These are phyloP conservation scores for Saksenaea vasiformis DNA, from an alignment of 371 early-diverging fungal species.

Conservation along the genomic window DNA sequence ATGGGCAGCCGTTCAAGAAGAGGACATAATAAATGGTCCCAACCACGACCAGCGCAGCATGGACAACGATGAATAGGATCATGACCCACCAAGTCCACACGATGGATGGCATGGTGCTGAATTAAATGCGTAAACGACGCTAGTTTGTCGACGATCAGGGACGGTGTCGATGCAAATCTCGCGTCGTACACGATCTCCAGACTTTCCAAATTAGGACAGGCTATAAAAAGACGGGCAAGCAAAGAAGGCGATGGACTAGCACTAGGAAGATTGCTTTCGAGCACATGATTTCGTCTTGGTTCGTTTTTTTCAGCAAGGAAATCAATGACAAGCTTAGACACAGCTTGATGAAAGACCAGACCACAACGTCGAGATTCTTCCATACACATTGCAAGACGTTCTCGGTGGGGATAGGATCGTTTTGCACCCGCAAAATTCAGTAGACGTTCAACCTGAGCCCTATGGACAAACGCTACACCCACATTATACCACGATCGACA, in stretches of 20 bases:
- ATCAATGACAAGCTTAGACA: constrained; percentile 1
- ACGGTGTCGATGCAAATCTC: constrained; percentile 7
- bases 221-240: constrained; percentile 7
- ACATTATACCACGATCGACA: constrained; percentile 27
- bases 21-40: constrained; percentile 22
- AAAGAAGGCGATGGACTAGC: constrained; percentile 8
- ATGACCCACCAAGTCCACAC: constrained; percentile 16
- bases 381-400: neutral
- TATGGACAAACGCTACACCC: constrained; percentile 3
- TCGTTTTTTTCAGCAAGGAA: neutral
- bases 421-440: neutral
- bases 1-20: constrained; percentile 9
- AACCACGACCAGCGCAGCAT: constrained; percentile 28
- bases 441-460: neutral
- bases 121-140: neutral
- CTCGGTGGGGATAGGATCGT: neutral
- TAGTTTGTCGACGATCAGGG: neutral
- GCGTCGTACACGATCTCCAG: constrained; percentile 28
- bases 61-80: constrained; percentile 29
- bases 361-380: neutral
- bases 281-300: constrained; percentile 2
- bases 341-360: neutral
- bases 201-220: constrained; percentile 17
- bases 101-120: constrained; percentile 5
- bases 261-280: neutral